These are phyloP conservation scores for Venturia carpophila DNA, from an alignment of 2,329 filamentous ascomycete species.

Conservation along the genomic window DNA sequence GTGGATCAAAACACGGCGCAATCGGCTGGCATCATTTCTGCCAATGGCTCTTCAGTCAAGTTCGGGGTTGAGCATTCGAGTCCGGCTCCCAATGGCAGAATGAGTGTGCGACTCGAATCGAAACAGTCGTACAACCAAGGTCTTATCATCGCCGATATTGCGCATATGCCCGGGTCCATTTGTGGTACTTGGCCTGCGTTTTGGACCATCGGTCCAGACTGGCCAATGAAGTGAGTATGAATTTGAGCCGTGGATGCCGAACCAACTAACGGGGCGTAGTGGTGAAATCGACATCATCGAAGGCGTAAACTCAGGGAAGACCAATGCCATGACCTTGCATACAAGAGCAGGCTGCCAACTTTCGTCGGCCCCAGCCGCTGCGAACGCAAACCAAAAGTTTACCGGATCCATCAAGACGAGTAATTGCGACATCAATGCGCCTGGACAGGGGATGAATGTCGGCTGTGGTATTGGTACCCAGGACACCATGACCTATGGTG, in stretches of 20 bases:
- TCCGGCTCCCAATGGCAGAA: constrained; percentile 33
- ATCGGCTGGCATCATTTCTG: constrained; percentile 36
- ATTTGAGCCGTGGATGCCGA: background rate
- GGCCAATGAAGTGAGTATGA: constrained; percentile 27
- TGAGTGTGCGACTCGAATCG: constrained; percentile 41
- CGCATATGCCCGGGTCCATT: constrained; percentile 42
- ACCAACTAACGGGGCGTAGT: constrained; percentile 19
- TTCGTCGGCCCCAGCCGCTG: constrained; percentile 25
- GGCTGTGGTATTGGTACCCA: constrained; percentile 38
- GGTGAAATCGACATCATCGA: constrained; percentile 46
- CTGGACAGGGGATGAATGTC: constrained; percentile 33
- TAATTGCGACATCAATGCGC: constrained; percentile 42
- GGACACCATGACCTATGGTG: constrained; percentile 40
- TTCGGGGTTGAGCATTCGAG: constrained; percentile 41
- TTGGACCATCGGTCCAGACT: constrained; percentile 33
- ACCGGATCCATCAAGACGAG: constrained; percentile 41
- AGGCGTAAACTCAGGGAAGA: constrained; percentile 36
- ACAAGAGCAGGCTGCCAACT: constrained; percentile 39
- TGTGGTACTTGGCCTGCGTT: constrained; percentile 47
- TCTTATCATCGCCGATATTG: constrained; percentile 43
- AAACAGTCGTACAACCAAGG: constrained; percentile 41
- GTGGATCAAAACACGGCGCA: constrained; percentile 33
- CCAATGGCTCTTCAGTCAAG: constrained; percentile 25
- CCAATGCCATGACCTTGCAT: constrained; percentile 42
- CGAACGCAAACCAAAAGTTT: constrained; percentile 35